phyloP scores from a whole-genome alignment of 2,329 filamentous ascomycete species.

The Cephalotrichum gorgonifer region DNA sequence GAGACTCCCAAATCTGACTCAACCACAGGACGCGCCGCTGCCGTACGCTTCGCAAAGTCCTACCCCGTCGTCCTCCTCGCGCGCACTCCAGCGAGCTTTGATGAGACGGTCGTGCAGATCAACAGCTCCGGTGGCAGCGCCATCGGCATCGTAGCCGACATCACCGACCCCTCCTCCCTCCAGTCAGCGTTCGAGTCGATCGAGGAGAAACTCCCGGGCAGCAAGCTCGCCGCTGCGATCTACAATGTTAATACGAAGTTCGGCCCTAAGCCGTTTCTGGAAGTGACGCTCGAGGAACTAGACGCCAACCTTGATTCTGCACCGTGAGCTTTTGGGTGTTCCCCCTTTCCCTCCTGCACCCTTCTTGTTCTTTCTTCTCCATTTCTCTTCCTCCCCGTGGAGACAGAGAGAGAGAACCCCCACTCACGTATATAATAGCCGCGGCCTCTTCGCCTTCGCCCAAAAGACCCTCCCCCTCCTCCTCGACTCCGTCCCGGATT shows the following conservation, averaged over 20 bases:
- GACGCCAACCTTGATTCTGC: constrained; percentile 33
- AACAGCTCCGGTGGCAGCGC: constrained; percentile 56
- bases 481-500: constrained; percentile 44
- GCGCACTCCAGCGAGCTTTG: constrained; percentile 54
- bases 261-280: constrained; percentile 46
- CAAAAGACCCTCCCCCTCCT: constrained; percentile 62
- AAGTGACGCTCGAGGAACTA: constrained; percentile 39
- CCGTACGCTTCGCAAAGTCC: constrained; percentile 47
- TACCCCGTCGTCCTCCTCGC: constrained; percentile 69
- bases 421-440: constrained; percentile 23
- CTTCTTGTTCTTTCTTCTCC: not conserved
- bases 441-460: constrained; percentile 67
- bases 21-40: constrained; percentile 31
- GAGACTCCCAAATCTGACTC: too few species aligned
- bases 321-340: too few species aligned
- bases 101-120: constrained; percentile 59
- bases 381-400: not conserved
- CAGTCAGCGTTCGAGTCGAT: constrained; percentile 52
- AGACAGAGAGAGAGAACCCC: not conserved
- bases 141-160: constrained; percentile 52
- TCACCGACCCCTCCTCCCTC: constrained; percentile 32
- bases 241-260: constrained; percentile 56
- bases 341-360: too few species aligned
- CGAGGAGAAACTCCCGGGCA: constrained; percentile 43
- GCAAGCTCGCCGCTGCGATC: constrained; percentile 52